These are phyloP conservation scores for Entophlyctis helioformis DNA, from an alignment of 192 early-diverging fungal genomes.

Conservation along the genomic window DNA sequence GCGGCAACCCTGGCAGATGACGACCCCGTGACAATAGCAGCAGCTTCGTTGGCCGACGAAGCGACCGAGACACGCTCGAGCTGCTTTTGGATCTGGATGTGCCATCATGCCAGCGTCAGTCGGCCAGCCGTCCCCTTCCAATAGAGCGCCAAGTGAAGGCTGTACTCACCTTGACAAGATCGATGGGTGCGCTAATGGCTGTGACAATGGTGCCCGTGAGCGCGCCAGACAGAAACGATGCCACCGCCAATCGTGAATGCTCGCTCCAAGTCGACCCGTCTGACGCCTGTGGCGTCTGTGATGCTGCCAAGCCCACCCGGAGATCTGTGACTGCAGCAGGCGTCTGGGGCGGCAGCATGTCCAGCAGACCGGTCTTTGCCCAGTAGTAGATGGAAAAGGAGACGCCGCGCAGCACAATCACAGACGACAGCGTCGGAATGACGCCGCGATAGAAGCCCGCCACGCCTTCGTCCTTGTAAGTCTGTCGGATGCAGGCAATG, in stretches of 20 bases:
- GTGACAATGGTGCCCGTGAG: constrained; percentile 25
- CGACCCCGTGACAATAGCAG: too few relatives aligned
- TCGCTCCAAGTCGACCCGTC: too few relatives aligned
- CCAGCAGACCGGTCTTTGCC: constrained; percentile 41
- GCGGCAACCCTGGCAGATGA: too few relatives aligned
- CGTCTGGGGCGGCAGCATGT: constrained; percentile 5
- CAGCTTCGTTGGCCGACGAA: too few relatives aligned
- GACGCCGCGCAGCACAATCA: constrained; percentile 77
- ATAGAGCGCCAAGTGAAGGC: too few relatives aligned
- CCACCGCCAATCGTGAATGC: too few relatives aligned
- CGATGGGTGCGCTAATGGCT: constrained; percentile 35
- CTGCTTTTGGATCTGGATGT: constrained; percentile 18
- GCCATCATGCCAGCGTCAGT: too few relatives aligned
- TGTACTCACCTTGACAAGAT: constrained; percentile 37
- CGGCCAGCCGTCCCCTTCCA: too few relatives aligned
- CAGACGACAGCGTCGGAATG: constrained; percentile 68
- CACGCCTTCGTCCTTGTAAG: constrained; percentile 69
- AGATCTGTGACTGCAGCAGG: background rate
- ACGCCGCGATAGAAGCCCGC: constrained; percentile 80
- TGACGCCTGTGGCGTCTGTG: too few relatives aligned
- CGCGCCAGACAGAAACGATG: constrained; percentile 15
- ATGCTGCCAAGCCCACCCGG: too few relatives aligned
- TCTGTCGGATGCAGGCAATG: constrained; percentile 60
- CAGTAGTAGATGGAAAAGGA: constrained; percentile 83
- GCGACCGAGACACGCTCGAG: too few relatives aligned